phyloP scores from a whole-genome alignment of 2,329 filamentous ascomycete species.

The Cladosporium sp. region DNA sequence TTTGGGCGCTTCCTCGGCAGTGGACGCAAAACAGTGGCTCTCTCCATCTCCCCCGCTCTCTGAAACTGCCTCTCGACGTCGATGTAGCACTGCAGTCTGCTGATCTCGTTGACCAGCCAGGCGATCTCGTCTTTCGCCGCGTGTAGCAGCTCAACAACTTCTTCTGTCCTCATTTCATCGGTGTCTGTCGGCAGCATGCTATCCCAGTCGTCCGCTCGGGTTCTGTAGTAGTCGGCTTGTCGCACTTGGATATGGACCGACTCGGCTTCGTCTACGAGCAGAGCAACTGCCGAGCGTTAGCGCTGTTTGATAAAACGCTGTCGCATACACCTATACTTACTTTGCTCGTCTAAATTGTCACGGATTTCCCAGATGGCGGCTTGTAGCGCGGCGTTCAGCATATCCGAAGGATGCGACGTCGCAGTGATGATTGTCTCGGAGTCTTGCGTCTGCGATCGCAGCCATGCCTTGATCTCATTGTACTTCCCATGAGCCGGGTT shows the following conservation, averaged over 20 bases:
- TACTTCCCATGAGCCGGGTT: background rate
- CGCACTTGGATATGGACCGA: background rate
- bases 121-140: constrained; percentile 8
- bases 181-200: background rate
- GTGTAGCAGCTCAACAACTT: background rate
- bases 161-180: background rate
- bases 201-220: constrained; percentile 4
- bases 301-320: too few relatives aligned
- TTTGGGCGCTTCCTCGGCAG: constrained; percentile 1
- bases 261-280: constrained; percentile 4
- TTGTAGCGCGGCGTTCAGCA: background rate
- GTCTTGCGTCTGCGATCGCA: constrained; percentile 8
- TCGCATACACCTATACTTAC: too few relatives aligned
- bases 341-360: constrained; percentile 9
- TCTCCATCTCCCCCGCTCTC: background rate
- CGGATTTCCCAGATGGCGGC: constrained; percentile 4
- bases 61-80: constrained; percentile 3
- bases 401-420: background rate
- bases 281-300: background rate
- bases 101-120: constrained; percentile 3
- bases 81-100: constrained; percentile 5
- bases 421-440: background rate
- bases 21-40: background rate
- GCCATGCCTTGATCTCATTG: constrained; percentile 10
- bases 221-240: constrained; percentile 3